Evolutionary conservation across 345 rosid genomes (phyloP).

Genomic region (Populus davidiana): DNA sequence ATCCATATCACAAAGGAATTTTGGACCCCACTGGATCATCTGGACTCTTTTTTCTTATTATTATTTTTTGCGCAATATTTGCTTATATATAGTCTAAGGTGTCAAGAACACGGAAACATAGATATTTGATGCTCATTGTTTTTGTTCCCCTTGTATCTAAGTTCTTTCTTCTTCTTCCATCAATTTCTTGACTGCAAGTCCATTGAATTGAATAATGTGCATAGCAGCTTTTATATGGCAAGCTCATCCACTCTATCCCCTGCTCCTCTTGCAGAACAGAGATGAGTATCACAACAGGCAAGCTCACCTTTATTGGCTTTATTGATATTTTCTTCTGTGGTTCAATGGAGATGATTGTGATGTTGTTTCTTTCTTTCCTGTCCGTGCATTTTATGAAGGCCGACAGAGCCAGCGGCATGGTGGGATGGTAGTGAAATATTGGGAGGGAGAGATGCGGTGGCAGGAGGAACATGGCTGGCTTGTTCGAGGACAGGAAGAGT

Average conservation of each 20-base stretch:
- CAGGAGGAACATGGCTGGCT: conserved; percentile 73
- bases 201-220: conserved; percentile 38
- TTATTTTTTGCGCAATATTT: neutral
- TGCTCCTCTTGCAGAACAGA: conserved; percentile 61
- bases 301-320: neutral
- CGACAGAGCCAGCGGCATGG: conserved; percentile 58
- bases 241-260: conserved; percentile 56
- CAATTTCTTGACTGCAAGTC: neutral
- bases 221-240: conserved; percentile 62
- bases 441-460: conserved; percentile 57
- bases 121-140: neutral
- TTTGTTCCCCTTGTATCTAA: neutral
- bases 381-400: conserved; percentile 25
- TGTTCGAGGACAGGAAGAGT: conserved; percentile 59
- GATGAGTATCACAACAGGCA: conserved; percentile 70
- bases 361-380: neutral
- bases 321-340: neutral
- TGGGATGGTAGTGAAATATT: conserved; percentile 51
- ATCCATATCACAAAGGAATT: neutral
- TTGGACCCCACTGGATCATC: neutral
- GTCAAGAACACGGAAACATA: neutral
- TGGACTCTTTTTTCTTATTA: neutral
- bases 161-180: neutral
- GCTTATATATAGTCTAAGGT: too few relatives aligned
- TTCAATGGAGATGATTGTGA: neutral